Evolutionary conservation across 2,329 filamentous ascomycete genomes (phyloP).

Genomic region (Aspergillus sergii): DNA sequence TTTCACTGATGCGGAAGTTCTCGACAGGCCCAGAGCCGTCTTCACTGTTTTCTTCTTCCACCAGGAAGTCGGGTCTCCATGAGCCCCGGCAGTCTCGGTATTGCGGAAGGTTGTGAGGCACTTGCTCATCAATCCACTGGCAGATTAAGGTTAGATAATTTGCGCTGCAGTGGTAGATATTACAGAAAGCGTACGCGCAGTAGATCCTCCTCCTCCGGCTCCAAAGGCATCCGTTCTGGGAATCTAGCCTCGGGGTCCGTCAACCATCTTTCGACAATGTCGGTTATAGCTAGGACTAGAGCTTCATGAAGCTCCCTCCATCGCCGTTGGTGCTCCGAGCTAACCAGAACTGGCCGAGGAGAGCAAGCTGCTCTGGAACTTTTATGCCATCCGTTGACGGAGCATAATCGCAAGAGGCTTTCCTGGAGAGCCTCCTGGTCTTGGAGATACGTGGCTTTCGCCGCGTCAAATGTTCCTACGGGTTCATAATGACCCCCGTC

Average conservation of each 20-base stretch:
- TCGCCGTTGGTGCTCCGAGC: constrained; percentile 1
- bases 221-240: constrained; percentile 31
- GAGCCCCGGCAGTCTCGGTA: constrained; percentile 18
- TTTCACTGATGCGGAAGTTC: constrained; percentile 26
- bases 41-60: constrained; percentile 13
- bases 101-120: not conserved
- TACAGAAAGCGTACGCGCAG: not conserved
- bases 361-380: not conserved
- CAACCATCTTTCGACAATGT: constrained; percentile 35
- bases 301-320: constrained; percentile 22
- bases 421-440: not conserved
- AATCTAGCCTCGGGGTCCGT: constrained; percentile 26
- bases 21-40: not conserved
- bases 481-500: not conserved
- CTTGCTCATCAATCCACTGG: constrained; percentile 3
- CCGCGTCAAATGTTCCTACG: not conserved
- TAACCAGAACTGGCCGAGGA: constrained; percentile 8
- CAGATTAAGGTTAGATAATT: not conserved
- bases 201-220: constrained; percentile 28
- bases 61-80: constrained; percentile 32
- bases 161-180: not conserved
- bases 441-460: not conserved
- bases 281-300: constrained; percentile 24
- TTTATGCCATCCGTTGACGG: not conserved
- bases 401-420: constrained; percentile 1